Percentiles rank a stretch among this genome's conserved stretches.
Evolutionary conservation across 2,329 filamentous ascomycete species (phyloP).

Genomic region (Xylaria sp.): DNA sequence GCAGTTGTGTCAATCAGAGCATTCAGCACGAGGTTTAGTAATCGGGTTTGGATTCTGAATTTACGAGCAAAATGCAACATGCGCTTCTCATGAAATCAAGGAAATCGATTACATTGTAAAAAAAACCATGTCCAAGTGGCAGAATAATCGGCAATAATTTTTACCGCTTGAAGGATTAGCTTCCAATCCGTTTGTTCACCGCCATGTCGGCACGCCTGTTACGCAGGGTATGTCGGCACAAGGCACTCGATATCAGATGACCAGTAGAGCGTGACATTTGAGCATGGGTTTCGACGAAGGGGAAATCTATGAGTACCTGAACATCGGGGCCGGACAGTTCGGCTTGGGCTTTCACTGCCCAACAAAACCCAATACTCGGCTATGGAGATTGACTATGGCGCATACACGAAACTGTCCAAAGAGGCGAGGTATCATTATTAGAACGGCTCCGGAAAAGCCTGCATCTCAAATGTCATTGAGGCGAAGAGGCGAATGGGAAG

Average conservation of each 20-base stretch:
- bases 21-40: background rate
- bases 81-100: background rate
- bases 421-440: background rate
- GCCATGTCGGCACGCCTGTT: background rate
- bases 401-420: constrained; percentile 21
- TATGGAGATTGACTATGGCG: constrained; percentile 13
- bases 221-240: constrained; percentile 8
- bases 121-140: background rate
- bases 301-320: constrained; percentile 7
- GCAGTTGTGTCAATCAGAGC: background rate
- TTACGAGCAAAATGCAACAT: background rate
- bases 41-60: background rate
- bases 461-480: background rate
- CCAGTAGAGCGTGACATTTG: constrained; percentile 3
- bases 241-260: constrained; percentile 21
- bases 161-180: background rate
- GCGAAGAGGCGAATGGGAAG: background rate
- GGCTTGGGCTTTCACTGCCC: constrained; percentile 26
- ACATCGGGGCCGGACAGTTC: constrained; percentile 1
- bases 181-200: constrained; percentile 16
- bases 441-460: background rate
- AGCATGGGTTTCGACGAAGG: constrained; percentile 16
- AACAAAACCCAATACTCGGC: constrained; percentile 25
- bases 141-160: background rate
- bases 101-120: background rate